phyloP scores from a whole-genome alignment of 2,329 filamentous ascomycete species.

The Cytospora leucostoma region DNA sequence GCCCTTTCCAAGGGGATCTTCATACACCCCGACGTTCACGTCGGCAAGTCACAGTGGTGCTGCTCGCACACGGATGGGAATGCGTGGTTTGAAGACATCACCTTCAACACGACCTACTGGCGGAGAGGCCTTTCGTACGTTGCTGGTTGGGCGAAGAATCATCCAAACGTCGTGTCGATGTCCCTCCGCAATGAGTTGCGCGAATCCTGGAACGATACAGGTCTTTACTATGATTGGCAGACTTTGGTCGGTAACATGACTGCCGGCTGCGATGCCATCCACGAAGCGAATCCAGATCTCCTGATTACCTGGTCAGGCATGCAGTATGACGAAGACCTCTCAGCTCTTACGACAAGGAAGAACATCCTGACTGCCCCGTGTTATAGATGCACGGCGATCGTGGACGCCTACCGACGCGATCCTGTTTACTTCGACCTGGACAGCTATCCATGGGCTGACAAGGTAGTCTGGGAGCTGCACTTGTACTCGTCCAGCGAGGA shows the following conservation, averaged over 20 bases:
- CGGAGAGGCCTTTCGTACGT: constrained; percentile 56
- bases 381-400: constrained; percentile 45
- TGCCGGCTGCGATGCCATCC: constrained; percentile 45
- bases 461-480: constrained; percentile 50
- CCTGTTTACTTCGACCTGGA: constrained; percentile 49
- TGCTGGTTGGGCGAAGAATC: constrained; percentile 43
- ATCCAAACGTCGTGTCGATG: constrained; percentile 44
- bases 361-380: constrained; percentile 44
- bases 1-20: constrained; percentile 39
- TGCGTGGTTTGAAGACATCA: constrained; percentile 56
- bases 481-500: constrained; percentile 46
- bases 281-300: constrained; percentile 46
- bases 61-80: constrained; percentile 53
- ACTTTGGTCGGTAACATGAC: constrained; percentile 48
- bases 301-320: constrained; percentile 53
- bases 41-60: constrained; percentile 46
- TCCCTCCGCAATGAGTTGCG: constrained; percentile 46
- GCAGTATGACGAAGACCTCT: constrained; percentile 49
- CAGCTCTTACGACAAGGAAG: constrained; percentile 43
- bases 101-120: constrained; percentile 57
- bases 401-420: constrained; percentile 45
- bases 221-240: constrained; percentile 47
- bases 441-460: constrained; percentile 48
- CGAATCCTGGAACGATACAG: constrained; percentile 39
- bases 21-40: constrained; percentile 45